A percentile compares a stretch with the other conserved stretches of the same genome.
Evolutionary conservation across 768 basidiomycete species (phyloP).

Genomic region (Amyloporia xantha): DNA sequence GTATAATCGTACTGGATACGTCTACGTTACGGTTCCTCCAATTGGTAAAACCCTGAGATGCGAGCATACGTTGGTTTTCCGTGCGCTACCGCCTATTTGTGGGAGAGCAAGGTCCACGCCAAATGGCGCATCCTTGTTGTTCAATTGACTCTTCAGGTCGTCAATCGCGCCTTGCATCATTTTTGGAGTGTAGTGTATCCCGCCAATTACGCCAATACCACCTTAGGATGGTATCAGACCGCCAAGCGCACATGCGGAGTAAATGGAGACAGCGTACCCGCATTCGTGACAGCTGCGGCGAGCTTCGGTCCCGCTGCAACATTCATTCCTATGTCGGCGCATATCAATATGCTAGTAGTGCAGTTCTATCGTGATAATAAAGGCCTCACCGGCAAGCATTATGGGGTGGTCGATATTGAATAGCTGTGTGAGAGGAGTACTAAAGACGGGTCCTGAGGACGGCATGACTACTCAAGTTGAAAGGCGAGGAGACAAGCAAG

Average conservation of each 20-base stretch:
- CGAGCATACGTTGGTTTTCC: constrained; percentile 65
- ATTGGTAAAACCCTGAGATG: not conserved
- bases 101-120: constrained; percentile 83
- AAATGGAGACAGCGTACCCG: constrained; percentile 39
- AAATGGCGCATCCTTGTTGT: constrained; percentile 70
- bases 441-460: constrained; percentile 55
- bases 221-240: constrained; percentile 26
- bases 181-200: constrained; percentile 65
- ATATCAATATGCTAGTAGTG: too few species aligned
- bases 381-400: constrained; percentile 70
- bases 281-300: constrained; percentile 85
- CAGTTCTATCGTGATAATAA: too few species aligned
- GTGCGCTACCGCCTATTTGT: constrained; percentile 72
- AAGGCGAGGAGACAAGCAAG: too few species aligned
- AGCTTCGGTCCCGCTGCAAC: constrained; percentile 81
- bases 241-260: too few species aligned
- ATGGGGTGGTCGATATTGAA: constrained; percentile 81
- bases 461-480: too few species aligned
- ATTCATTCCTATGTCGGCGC: constrained; percentile 72
- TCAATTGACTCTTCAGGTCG: constrained; percentile 68
- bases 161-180: constrained; percentile 61
- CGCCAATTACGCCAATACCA: constrained; percentile 86
- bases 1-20: constrained; percentile 62
- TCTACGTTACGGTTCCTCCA: not conserved
- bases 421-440: constrained; percentile 66